Evolutionary conservation across 257 asterid genomes (phyloP).

Genomic region (Paulownia fortunei): DNA sequence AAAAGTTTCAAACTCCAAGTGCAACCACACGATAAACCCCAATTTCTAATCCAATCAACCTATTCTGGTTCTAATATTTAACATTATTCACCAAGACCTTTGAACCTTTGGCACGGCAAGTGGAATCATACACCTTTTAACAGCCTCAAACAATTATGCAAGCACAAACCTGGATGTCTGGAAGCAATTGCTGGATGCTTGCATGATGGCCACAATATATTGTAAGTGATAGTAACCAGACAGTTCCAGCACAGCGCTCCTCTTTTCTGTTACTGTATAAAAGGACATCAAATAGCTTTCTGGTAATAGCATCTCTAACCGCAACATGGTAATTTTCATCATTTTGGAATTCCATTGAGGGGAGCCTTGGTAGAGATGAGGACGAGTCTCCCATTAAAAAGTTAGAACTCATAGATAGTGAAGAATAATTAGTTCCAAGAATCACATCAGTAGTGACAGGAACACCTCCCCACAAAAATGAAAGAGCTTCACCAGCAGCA

Average conservation of each 20-base stretch:
- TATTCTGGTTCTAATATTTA: slow-evolving; percentile 14
- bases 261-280: slow-evolving; percentile 91
- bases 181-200: slow-evolving; percentile 87
- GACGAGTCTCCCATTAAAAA: slow-evolving; percentile 86
- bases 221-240: slow-evolving; percentile 91
- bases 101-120: slow-evolving; percentile 22
- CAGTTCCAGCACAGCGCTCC: slow-evolving; percentile 99
- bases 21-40: slow-evolving; percentile 24
- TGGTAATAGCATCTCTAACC: slow-evolving; percentile 81
- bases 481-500: slow-evolving; percentile 99
- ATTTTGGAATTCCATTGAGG: slow-evolving; percentile 53
- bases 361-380: slow-evolving; percentile 51
- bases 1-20: neutral
- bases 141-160: slow-evolving; percentile 13
- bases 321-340: slow-evolving; percentile 65
- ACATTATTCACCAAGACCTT: neutral
- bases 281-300: slow-evolving; percentile 90
- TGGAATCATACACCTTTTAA: slow-evolving; percentile 15
- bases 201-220: slow-evolving; percentile 88
- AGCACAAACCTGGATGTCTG: slow-evolving; percentile 89
- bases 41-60: slow-evolving; percentile 5
- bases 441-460: slow-evolving; percentile 87
- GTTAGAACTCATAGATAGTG: slow-evolving; percentile 87
- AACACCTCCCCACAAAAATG: slow-evolving; percentile 98
- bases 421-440: slow-evolving; percentile 86